Evolutionary conservation across 306 rosid species (phyloP).

Genomic region (Dalbergia cultrata): DNA sequence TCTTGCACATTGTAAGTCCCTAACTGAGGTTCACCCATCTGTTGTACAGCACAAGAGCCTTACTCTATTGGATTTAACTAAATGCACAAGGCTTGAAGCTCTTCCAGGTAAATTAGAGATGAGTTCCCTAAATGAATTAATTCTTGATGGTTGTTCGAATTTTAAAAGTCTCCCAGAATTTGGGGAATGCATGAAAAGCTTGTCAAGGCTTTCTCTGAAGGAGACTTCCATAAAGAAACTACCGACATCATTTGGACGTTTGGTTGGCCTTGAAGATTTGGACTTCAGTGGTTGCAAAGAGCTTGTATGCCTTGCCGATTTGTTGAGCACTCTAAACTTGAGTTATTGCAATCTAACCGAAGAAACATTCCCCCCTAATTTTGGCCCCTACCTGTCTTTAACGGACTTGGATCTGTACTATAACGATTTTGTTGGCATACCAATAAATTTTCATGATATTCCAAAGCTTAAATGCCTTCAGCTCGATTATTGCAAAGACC

Average conservation of each 20-base stretch:
- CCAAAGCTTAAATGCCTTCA: too few species aligned
- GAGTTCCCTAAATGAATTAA: background rate
- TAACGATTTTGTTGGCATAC: too few species aligned
- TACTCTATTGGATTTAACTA: background rate
- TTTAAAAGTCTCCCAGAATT: conserved; percentile 18
- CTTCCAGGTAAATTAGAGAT: background rate
- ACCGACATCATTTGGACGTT: background rate
- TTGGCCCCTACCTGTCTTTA: too few species aligned
- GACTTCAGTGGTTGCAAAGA: background rate
- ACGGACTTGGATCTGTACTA: too few species aligned
- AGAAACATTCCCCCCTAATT: too few species aligned
- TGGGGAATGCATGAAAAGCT: background rate
- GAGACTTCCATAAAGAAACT: background rate
- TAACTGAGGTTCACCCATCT: conserved; percentile 15
- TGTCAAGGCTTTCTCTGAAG: background rate
- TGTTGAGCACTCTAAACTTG: conserved; percentile 15
- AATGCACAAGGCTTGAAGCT: background rate
- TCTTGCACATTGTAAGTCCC: background rate
- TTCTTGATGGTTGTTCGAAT: background rate
- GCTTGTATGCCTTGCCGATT: conserved; percentile 16
- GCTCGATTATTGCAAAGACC: too few species aligned
- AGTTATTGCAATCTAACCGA: background rate
- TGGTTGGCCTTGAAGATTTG: conserved; percentile 6
- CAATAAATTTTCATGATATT: too few species aligned
- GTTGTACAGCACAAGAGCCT: conserved; percentile 10